Percentiles rank a stretch among this genome's conserved stretches.
These are phyloP conservation scores for Fusarium sublunatum DNA, from an alignment of 2,329 filamentous ascomycete species.

Conservation along the genomic window DNA sequence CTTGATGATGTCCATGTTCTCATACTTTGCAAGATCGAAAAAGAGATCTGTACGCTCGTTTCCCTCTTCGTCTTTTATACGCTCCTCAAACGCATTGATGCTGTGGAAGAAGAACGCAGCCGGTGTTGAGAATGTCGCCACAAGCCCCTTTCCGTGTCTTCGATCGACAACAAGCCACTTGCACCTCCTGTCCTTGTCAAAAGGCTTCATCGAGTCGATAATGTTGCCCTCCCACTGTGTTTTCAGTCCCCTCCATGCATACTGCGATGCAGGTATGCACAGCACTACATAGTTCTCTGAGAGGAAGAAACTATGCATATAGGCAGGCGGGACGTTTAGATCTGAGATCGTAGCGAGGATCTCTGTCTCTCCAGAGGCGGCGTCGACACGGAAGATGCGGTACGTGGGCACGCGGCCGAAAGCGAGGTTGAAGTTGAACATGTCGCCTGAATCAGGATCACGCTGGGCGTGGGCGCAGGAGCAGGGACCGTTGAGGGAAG, in stretches of 20 bases:
- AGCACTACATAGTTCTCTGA: slow-evolving; percentile 77
- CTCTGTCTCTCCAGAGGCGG: slow-evolving; percentile 71
- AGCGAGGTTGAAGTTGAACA: slow-evolving; percentile 85
- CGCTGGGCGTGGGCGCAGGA: slow-evolving; percentile 78
- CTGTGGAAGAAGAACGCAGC: slow-evolving; percentile 84
- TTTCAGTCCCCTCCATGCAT: slow-evolving; percentile 66
- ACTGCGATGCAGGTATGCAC: slow-evolving; percentile 76
- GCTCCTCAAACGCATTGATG: slow-evolving; percentile 79
- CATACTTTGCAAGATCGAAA: slow-evolving; percentile 74
- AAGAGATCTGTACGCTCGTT: slow-evolving; percentile 61
- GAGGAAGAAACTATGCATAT: slow-evolving; percentile 86
- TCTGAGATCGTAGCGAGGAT: slow-evolving; percentile 75
- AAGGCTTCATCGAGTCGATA: slow-evolving; percentile 73
- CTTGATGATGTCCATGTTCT: slow-evolving; percentile 72
- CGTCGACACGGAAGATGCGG: slow-evolving; percentile 74
- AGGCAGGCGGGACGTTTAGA: slow-evolving; percentile 66
- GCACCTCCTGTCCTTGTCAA: slow-evolving; percentile 65
- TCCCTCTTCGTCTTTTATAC: slow-evolving; percentile 50
- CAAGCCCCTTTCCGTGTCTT: slow-evolving; percentile 67
- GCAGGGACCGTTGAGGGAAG: slow-evolving; percentile 72
- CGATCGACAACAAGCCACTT: slow-evolving; percentile 83
- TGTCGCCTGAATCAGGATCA: slow-evolving; percentile 77
- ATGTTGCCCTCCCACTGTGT: slow-evolving; percentile 75
- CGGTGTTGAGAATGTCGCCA: slow-evolving; percentile 74
- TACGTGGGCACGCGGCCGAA: slow-evolving; percentile 69